Base-by-base conservation (phyloP, 805 yeast species). In the Kuraishia cidri region DNA sequence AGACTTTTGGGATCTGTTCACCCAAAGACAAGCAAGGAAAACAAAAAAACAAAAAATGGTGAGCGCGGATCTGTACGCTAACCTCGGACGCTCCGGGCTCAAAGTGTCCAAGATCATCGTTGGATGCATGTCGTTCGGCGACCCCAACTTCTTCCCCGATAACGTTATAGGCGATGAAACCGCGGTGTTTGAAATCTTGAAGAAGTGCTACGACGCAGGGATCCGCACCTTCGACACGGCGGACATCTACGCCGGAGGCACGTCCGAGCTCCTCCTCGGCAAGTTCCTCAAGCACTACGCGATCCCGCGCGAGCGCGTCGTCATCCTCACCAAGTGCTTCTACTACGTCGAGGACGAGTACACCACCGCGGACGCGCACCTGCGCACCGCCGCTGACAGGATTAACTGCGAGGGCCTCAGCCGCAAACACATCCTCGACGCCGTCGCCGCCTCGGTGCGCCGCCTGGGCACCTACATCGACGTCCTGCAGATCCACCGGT, bases 91-190 rank as follows among this genome's bases (percentile, higher is more conserved):
- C 14, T 60, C 74, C 1, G 79, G 79, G 2, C 52, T 73, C 26
- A 60, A 62, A 39, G 56, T 72, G 25, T 64, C 77, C 23, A 60
- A 60, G 23, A 46, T 72, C 17, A 56, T 73, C 34, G 64, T 72
- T 7, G 80, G 79, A 6, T 69, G 74, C 41, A 71, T 72, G 79
- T 52, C 69, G 1, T 68, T 51, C 41, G 78, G 79, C 11, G 35
- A 37, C n/a, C 63, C 63, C 38, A 29, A 33, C 3, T 66, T 69
- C 69, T 54, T 56, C 2, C 30, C 21, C 5, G 58, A 56, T 10
- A 65, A 69, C 69, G 60, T 64, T 26, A 40, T 60, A 29, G 69
- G 62, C 11, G 73, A 71, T 38, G 71, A 70, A 36, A 70, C 64
- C 15, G 41, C 56, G 39, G 59, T 65, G 8, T 65, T 69, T 36